Conservation (phyloP, 2,329 filamentous ascomycete species). For the Pyricularia grisea region DNA sequence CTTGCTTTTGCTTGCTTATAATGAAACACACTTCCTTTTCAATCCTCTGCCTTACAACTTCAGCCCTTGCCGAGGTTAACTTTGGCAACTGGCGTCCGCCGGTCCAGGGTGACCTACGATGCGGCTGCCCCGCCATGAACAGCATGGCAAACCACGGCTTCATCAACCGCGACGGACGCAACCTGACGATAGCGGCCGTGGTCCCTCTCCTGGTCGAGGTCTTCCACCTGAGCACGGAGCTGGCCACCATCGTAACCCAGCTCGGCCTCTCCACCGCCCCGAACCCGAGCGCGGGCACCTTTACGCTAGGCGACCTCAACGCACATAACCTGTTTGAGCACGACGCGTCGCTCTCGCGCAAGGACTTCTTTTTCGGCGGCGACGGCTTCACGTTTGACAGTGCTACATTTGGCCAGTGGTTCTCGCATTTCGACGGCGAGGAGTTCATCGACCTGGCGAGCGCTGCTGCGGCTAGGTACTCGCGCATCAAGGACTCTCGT, state of each 20-base stretch:
- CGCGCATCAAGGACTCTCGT: neutral
- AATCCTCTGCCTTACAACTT: neutral
- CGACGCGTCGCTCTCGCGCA: neutral
- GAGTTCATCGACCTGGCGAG: neutral
- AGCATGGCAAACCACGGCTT: neutral
- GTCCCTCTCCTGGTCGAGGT: neutral
- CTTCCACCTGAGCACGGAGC: neutral
- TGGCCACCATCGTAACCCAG: constrained; percentile 65
- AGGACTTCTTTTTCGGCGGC: neutral
- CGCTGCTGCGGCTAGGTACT: neutral
- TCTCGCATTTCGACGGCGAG: neutral
- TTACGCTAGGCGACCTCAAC: constrained; percentile 72
- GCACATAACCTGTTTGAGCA: constrained; percentile 48
- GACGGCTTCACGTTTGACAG: neutral
- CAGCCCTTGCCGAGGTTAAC: neutral
- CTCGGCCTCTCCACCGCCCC: constrained; percentile 34
- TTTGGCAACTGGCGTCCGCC: neutral
- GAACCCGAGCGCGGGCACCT: constrained; percentile 21
- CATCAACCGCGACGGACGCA: neutral
- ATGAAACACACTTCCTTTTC: too few species aligned
- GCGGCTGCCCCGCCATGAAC: neutral
- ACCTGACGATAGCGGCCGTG: neutral
- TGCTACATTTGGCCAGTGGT: neutral
- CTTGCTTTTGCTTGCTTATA: too few species aligned
- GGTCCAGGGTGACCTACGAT: neutral